Evolutionary conservation across 2,329 filamentous ascomycete genomes (phyloP).

Genomic region (Claviceps paspali): DNA sequence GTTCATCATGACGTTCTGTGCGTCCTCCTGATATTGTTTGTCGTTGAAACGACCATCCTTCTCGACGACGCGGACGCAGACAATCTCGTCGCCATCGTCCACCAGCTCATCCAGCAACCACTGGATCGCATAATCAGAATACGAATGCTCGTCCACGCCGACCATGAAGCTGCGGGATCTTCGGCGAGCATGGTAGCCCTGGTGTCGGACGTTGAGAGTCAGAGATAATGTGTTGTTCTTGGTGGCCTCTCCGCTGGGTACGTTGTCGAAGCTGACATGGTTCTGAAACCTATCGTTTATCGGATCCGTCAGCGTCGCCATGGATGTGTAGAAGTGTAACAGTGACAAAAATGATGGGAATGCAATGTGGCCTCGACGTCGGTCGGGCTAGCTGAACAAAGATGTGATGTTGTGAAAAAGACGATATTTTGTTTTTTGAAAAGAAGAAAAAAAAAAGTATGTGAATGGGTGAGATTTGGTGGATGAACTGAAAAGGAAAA

Average conservation of each 20-base stretch:
- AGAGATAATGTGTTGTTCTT: constrained; percentile 51
- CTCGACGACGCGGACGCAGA: constrained; percentile 78
- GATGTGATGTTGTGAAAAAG: too few species aligned
- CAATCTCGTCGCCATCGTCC: constrained; percentile 84
- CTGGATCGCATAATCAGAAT: constrained; percentile 82
- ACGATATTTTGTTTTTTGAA: too few species aligned
- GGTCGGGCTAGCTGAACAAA: too few species aligned
- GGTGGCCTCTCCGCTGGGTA: constrained; percentile 40
- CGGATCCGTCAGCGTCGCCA: constrained; percentile 28
- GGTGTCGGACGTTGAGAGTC: constrained; percentile 73
- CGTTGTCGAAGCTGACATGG: constrained; percentile 47
- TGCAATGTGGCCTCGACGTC: background rate
- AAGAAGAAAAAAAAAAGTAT: background rate
- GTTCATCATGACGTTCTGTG: constrained; percentile 54
- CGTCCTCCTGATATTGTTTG: constrained; percentile 61
- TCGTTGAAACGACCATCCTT: constrained; percentile 60
- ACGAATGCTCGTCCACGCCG: constrained; percentile 79
- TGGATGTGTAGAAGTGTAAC: constrained; percentile 11
- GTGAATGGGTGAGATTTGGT: too few species aligned
- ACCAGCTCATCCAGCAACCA: constrained; percentile 88
- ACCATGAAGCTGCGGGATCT: constrained; percentile 81
- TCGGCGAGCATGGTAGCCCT: constrained; percentile 67
- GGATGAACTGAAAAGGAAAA: too few species aligned
- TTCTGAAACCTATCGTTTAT: constrained; percentile 36
- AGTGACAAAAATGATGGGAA: background rate